Evolutionary conservation across 495 filamentous ascomycete genomes (phyloP).

Genomic region (Aspergillus ellipticus): DNA sequence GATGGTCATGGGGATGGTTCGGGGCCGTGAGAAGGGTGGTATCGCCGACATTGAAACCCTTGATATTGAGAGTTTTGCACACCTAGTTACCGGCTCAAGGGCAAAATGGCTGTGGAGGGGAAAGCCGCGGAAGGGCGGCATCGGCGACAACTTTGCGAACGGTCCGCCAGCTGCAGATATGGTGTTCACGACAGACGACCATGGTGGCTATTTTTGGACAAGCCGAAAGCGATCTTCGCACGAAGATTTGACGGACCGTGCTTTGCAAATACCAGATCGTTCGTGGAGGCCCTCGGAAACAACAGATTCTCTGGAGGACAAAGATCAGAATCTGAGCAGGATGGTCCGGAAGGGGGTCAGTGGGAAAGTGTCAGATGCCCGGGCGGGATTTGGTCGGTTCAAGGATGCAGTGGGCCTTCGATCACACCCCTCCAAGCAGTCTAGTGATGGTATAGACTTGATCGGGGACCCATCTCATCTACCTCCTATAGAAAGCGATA

Average conservation of each 20-base stretch:
- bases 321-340: constrained; percentile 61
- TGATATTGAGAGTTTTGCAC: constrained; percentile 79
- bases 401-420: constrained; percentile 71
- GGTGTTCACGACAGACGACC: constrained; percentile 65
- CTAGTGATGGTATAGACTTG: constrained; percentile 37
- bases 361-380: constrained; percentile 75
- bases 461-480: constrained; percentile 28
- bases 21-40: constrained; percentile 79
- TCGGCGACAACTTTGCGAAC: constrained; percentile 47
- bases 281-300: constrained; percentile 28
- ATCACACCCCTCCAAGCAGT: constrained; percentile 43
- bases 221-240: constrained; percentile 48
- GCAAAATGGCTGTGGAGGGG: constrained; percentile 94
- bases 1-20: constrained; percentile 89
- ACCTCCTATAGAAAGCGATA: constrained; percentile 33
- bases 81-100: constrained; percentile 70
- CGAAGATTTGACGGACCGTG: constrained; percentile 36
- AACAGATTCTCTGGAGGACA: constrained; percentile 46
- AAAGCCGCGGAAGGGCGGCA: constrained; percentile 65
- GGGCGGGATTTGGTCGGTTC: constrained; percentile 77
- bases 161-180: constrained; percentile 52
- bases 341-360: constrained; percentile 76
- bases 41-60: constrained; percentile 90
- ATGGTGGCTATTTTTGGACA: constrained; percentile 62
- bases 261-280: constrained; percentile 25